Base-by-base conservation (phyloP, 345 rosid genomes). In the Zanthoxylum bungeanum region DNA sequence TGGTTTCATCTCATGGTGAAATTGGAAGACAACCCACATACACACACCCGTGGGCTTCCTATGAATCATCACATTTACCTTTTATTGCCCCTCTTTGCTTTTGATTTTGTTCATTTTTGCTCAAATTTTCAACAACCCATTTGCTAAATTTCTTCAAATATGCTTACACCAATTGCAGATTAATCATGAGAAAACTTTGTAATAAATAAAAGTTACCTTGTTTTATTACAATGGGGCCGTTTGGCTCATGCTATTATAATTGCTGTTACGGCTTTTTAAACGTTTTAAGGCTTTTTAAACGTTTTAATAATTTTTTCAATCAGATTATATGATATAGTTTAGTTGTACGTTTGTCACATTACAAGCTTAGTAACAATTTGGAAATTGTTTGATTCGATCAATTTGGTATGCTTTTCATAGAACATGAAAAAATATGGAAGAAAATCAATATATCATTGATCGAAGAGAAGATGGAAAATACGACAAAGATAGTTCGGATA, bases 31-130 rank as follows among this genome's bases (percentile, higher is more conserved):
- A 83, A 66, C 81, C 76, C 77, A 72, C 69, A 39, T 62, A 22
- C 77, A 72, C 69, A 39, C 66, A 22, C 80, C 83, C 81, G 79
- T 77, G 81, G 79, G 58, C 71, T 68, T 61, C 82, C 83, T 68
- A 68, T 37, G 60, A 68, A 75, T 71, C 76, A 75, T 68, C 74
- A 75, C 60, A 33, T 24, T 30, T 14, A 19, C 68, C 37, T 21
- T 73, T 17, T 49, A 16, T 9, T 22, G 21, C 60, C 44, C 55
- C 60, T 57, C 7, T 51, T 71, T 60, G 60, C 57, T 46, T 37
- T 71, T 11, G 19, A 0, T 60, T 60, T n/a, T 46, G 21, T 31
- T 36, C 51, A 4, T 27, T 12, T 39, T 12, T 39, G 27, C 64
- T 4, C 72, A 10, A 40, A 1, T 10, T 69, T 55, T 42, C 52